phyloP scores from a whole-genome alignment of 2,329 filamentous ascomycete species.

The Ramichloridium luteum region DNA sequence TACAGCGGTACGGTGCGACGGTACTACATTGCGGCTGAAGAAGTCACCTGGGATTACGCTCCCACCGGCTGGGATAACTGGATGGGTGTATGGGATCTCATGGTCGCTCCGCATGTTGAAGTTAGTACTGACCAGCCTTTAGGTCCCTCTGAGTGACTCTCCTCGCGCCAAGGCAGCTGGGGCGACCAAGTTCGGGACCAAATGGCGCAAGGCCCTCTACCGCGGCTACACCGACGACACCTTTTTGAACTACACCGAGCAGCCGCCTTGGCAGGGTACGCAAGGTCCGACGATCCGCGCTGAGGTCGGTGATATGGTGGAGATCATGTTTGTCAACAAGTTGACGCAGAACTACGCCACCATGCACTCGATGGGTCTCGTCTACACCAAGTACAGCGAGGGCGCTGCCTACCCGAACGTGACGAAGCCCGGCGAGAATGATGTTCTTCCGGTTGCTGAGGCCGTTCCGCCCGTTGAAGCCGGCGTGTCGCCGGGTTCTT shows the following conservation, averaged over 20 bases:
- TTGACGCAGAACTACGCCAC: conserved; percentile 15
- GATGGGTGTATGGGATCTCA: conserved; percentile 15
- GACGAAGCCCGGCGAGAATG: conserved; percentile 10
- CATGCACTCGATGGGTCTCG: conserved; percentile 20
- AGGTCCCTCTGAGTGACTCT: conserved; percentile 13
- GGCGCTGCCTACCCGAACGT: conserved; percentile 17
- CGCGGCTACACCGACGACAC: conserved; percentile 22
- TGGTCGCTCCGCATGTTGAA: no score
- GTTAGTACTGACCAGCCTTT: no score
- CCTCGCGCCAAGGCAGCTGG: conserved; percentile 10
- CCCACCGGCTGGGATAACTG: conserved; percentile 20
- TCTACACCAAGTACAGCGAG: conserved; percentile 16
- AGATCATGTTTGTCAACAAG: conserved; percentile 21
- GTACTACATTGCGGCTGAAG: conserved; percentile 19
- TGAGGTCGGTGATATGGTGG: conserved; percentile 20
- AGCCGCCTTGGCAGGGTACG: conserved; percentile 20
- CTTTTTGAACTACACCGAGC: conserved; percentile 14
- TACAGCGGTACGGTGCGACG: conserved; percentile 16
- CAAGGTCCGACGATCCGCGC: conserved; percentile 16
- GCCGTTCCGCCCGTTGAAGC: conserved; percentile 12
- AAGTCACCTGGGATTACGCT: conserved; percentile 19
- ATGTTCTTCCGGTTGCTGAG: conserved; percentile 8
- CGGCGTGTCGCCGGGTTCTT: conserved; percentile 12
- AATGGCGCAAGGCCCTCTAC: conserved; percentile 21
- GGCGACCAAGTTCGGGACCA: conserved; percentile 12